Evolutionary conservation across 148 eudicot species (phyloP).

Genomic region (Cornus kousa): DNA sequence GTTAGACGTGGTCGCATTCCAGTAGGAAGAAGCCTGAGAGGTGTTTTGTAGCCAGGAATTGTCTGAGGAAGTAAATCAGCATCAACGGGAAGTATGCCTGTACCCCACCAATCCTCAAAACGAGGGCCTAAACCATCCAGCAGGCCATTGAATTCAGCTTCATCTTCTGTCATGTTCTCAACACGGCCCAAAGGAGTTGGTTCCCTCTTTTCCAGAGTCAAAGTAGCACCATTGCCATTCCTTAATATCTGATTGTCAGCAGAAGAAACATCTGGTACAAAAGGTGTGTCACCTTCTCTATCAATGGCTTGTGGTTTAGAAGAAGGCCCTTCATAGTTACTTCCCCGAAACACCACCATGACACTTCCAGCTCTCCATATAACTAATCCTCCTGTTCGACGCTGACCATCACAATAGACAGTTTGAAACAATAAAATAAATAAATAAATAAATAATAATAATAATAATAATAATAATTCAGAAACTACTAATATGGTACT

Average conservation of each 20-base stretch:
- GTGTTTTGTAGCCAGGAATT: conserved; percentile 79
- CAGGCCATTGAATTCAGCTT: conserved; percentile 61
- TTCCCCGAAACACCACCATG: conserved; percentile 93
- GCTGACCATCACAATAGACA: conserved; percentile 48
- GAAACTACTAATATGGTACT: neutral
- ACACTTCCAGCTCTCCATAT: conserved; percentile 97
- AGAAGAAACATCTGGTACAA: conserved; percentile 55
- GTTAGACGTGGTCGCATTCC: conserved; percentile 80
- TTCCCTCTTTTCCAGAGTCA: conserved; percentile 24
- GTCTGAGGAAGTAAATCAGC: conserved; percentile 91
- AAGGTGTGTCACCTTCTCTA: conserved; percentile 34
- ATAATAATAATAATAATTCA: no score
- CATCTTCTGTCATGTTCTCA: conserved; percentile 65
- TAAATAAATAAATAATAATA: no score
- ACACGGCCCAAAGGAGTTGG: conserved; percentile 28
- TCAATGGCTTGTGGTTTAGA: conserved; percentile 31
- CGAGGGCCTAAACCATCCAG: conserved; percentile 93
- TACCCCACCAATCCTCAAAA: conserved; percentile 99
- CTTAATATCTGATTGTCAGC: conserved; percentile 20
- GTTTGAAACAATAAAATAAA: neutral
- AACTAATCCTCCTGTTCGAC: conserved; percentile 87
- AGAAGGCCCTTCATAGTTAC: conserved; percentile 72
- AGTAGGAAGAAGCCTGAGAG: conserved; percentile 85
- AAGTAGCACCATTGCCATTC: conserved; percentile 22
- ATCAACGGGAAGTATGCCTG: conserved; percentile 91